Conservation (phyloP, 768 basidiomycete genomes). For the Krasilnikovozyma curviuscula region DNA sequence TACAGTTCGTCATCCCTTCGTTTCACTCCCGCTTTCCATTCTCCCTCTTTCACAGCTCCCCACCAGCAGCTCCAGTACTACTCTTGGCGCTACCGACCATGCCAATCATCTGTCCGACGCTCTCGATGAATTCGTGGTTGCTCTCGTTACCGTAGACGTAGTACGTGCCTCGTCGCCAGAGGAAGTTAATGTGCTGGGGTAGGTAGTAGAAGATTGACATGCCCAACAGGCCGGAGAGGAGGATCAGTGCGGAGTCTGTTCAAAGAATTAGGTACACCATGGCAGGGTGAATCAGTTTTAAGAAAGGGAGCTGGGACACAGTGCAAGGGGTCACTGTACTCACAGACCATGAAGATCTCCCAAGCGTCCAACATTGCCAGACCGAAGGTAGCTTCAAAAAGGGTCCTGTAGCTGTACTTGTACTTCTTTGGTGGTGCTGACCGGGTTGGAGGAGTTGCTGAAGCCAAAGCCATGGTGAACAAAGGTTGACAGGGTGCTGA, state of each 20-base stretch:
- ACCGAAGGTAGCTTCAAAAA: slow-evolving; percentile 43
- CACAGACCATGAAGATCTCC: slow-evolving; percentile 46
- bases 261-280: neutral
- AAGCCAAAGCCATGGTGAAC: too few relatives aligned
- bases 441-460: too few relatives aligned
- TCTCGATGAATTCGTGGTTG: too few relatives aligned
- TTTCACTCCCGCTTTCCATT: too few relatives aligned
- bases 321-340: slow-evolving; percentile 19
- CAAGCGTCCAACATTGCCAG: slow-evolving; percentile 45
- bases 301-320: neutral
- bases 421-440: too few relatives aligned
- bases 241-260: slow-evolving; percentile 30
- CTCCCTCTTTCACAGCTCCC: too few relatives aligned
- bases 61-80: too few relatives aligned
- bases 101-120: too few relatives aligned
- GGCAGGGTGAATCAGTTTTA: neutral
- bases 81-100: too few relatives aligned
- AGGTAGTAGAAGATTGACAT: slow-evolving; percentile 39
- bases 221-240: slow-evolving; percentile 33
- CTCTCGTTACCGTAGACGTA: slow-evolving; percentile 44
- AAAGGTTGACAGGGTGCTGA: too few relatives aligned
- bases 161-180: slow-evolving; percentile 39
- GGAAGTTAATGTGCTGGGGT: slow-evolving; percentile 38
- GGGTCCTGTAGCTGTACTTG: too few relatives aligned
- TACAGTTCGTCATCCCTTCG: too few relatives aligned